Base-by-base conservation (phyloP, 2,329 filamentous ascomycete species). In the Dryadomyces sulphureus region DNA sequence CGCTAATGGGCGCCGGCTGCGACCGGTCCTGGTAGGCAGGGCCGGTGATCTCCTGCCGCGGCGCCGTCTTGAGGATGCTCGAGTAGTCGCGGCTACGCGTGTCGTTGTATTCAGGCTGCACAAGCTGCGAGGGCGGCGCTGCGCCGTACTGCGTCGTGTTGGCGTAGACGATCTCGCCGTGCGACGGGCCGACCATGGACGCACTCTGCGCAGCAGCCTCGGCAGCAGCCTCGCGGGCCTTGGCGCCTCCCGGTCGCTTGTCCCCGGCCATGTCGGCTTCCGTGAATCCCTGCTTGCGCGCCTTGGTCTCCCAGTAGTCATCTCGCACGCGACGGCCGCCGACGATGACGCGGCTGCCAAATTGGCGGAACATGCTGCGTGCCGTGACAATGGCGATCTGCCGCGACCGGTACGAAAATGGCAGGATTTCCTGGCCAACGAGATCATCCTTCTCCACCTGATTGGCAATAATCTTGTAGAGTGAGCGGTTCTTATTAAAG, bases 221-320 rank as follows among this genome's bases (percentile, higher is more conserved):
- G 14, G 83, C 78, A 17, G 81, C 81, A 38, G 84, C 82, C 65
- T 94, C 86, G 57, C 90, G 75, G 50, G 84, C 84, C 66, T 93
- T 94, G 48, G 87, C 80, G 35, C 85, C 89, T 45, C 92, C 92
- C 6, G 92, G 92, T 52, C 92, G 75, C 69, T 98, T 96, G 65
- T 98, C 92, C 36, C 92, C 92, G 4, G 92, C 92, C 43, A 89
- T 73, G 62, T 98, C 92, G 52, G 93, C 88, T 61, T 98, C 92
- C 1, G 92, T 98, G 60, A 98, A 98, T 11, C 92, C 92, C 64
- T 98, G 92, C 65, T 96, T 98, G 41, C 84, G 76, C 7, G 92
- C 92, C 65, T 96, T 96, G 58, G 82, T 85, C 63, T 96, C 92
- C 92, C 92, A 98, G 64, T 98, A 98, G 61, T 98, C 92, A 64